Evolutionary conservation across 768 basidiomycete species (phyloP), one percentile per base, ranked within the genome.

Genomic region (button mushroom (Agaricus bisporus)): DNA sequence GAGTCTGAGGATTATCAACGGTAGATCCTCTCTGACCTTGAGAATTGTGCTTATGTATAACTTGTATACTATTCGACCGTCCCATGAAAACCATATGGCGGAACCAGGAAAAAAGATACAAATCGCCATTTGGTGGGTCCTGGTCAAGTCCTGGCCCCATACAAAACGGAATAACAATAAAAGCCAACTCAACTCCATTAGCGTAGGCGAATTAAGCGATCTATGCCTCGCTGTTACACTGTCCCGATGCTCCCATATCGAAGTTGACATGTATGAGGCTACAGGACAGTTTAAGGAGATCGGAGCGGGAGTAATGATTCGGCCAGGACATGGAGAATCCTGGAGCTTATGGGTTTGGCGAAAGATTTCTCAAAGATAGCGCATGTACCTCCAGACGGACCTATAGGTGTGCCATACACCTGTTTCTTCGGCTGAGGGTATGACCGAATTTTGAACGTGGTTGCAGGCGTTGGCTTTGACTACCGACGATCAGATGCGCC

Each of bases 211-310:
- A 7, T 69, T 78, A 36, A 73, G 70, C 14, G 76, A 77, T 4
- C 65, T 79, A 15, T 68, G 63, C 47, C 59, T 71, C 12, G 70
- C 69, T 5, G 67, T 70, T n/a, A 62, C 70, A 0, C 69, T 80
- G 14, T 73, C 77, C 0, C 65, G 66, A 17, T 64, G 70, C 8
- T 39, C 63, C 3, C 57, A 70, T 58, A 60, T 76, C 17, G 64
- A 70, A 51, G 66, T 76, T 12, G 66, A 74, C 53, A 55, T 80
- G 4, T 81, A 80, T 55, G 80, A 81, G 64, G 69, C 75, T 4
- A 70, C 77, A 1, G 69, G 62, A 4, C 68, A 68, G 18, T 76
- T 79, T 63, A 73, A 66, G 45, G 78, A 80, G 56, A 77, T 79
- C 28, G 77, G 78, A 5, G 79, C 79, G 3, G 79, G 62, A 41